Evolutionary conservation across 2,329 filamentous ascomycete species (phyloP), one percentile per base, ranked within the genome.

Genomic region (Paracamarosporium sp.): DNA sequence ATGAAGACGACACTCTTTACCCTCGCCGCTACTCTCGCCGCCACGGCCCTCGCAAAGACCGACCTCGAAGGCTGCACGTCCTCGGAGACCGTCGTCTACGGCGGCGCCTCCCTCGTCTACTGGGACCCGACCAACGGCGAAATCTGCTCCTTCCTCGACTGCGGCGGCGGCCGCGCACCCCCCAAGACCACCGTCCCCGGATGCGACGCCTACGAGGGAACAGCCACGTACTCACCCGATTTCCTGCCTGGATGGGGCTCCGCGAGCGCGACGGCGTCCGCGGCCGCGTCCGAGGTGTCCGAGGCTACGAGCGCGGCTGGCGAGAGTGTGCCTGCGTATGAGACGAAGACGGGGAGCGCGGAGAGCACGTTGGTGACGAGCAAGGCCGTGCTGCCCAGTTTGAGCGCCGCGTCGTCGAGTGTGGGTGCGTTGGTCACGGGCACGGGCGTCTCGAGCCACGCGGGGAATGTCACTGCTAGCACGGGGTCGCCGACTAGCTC

Each of bases 101-200:
- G 75, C 57, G 82, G 81, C 64, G 79, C 80, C 41, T 83, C 80
- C 54, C 59, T 82, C 45, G 74, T 86, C 66, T 90, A 81, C 80
- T 89, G 86, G 73, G 83, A 88, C 52, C 87, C 86, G 1, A 86
- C 77, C 63, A 86, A 83, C 17, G 86, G 87, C 70, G 87, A 90
- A 78, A 79, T 90, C 70, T 90, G 88, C 81, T 79, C 80, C 11
- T 69, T 85, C 60, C 81, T 87, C 64, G 88, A 90, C 82, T 90
- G 88, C 75, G 88, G 88, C 56, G 88, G 88, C 62, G 88, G 87
- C 54, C 81, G 84, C 44, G 88, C 87, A 8, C 86, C 88, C 3
- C 84, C 86, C 59, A 89, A 86, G 79, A 86, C 83, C 15, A 83
- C 81, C 25, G 83, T 87, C 22, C 88, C 88, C 0, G 88, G 87